Base-by-base conservation (phyloP, 345 rosid species). In the Murraya paniculata region DNA sequence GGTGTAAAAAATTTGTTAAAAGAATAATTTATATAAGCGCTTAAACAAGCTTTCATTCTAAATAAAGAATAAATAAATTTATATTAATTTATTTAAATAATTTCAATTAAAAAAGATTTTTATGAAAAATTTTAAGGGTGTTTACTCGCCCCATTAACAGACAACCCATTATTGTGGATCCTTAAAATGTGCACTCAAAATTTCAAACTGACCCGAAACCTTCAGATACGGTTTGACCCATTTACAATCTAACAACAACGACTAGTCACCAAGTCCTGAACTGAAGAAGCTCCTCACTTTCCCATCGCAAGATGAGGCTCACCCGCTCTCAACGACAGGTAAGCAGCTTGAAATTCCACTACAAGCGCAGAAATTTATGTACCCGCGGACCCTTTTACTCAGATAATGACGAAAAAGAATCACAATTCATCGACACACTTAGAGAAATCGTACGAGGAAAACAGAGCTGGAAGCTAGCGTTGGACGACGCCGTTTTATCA, bases 381-480 rank as follows among this genome's bases (percentile, higher is more conserved):
- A 33, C 78, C 19, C 68, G 64, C 77, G 65, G 65, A 71, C 39
- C 82, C 53, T 39, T 69, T 71, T 16, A 35, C 45, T 74, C 72
- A 25, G 85, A 81, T 28, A 68, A 45, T 65, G 84, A 55, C 59
- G 87, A 76, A 18, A 75, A 70, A 66, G 98, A 91, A 60, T 35
- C 70, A 13, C 89, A 81, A 57, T 82, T 91, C 78, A 72, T 93
- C 30, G 79, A 87, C 78, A 78, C 71, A 22, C 84, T 95, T 61
- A 80, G 41, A 50, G 76, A 79, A 84, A 91, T 92, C 77, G 84
- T 93, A 11, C 82, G 89, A 27, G 95, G 97, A 64, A 92, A 75
- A 66, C 85, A 85, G 79, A 91, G 88, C 87, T 94, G 99, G 98
- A 89, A 76, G 66, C 41, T 82, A 27, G 97, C 92, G 14, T 70